phyloP scores from a whole-genome alignment of 495 filamentous ascomycete genomes.

The Penicillium riverlandense region DNA sequence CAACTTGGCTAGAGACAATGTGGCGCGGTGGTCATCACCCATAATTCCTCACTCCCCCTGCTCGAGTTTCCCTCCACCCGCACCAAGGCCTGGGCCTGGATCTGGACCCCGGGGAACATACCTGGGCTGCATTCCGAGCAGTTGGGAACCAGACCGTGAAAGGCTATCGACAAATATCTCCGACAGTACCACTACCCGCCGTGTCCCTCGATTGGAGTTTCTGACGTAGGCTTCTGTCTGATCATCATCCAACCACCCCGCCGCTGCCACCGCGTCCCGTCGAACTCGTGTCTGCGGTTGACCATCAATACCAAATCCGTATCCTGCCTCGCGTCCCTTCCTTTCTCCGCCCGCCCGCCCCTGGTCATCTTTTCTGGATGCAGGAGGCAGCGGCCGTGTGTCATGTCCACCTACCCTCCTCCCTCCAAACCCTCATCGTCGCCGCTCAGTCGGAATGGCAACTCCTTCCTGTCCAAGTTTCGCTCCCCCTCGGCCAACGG shows the following conservation, averaged over 20 bases:
- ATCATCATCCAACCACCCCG: neutral
- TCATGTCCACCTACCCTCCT: conserved; percentile 41
- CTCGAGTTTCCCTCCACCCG: conserved; percentile 10
- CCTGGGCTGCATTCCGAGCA: conserved; percentile 2
- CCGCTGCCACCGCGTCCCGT: conserved; percentile 1
- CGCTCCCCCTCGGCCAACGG: conserved; percentile 56
- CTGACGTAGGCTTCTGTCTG: conserved; percentile 3
- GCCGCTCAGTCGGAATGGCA: conserved; percentile 38
- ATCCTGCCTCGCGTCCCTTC: conserved; percentile 1
- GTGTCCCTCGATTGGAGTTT: conserved; percentile 9
- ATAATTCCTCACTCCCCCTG: conserved; percentile 19
- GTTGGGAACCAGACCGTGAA: conserved; percentile 14
- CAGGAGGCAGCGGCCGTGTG: conserved; percentile 27
- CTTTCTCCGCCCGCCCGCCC: conserved; percentile 3
- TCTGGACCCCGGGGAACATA: too few species aligned
- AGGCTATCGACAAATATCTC: neutral
- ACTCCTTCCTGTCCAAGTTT: conserved; percentile 51
- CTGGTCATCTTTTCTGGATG: conserved; percentile 30
- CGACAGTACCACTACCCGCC: neutral
- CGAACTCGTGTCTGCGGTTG: neutral
- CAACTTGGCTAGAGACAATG: conserved; percentile 28
- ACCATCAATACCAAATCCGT: conserved; percentile 1
- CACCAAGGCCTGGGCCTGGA: neutral
- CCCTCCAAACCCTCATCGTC: conserved; percentile 27
- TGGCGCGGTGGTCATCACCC: conserved; percentile 21